Base-by-base conservation (phyloP, 2,329 filamentous ascomycete species). In the Fusarium stilboides region DNA sequence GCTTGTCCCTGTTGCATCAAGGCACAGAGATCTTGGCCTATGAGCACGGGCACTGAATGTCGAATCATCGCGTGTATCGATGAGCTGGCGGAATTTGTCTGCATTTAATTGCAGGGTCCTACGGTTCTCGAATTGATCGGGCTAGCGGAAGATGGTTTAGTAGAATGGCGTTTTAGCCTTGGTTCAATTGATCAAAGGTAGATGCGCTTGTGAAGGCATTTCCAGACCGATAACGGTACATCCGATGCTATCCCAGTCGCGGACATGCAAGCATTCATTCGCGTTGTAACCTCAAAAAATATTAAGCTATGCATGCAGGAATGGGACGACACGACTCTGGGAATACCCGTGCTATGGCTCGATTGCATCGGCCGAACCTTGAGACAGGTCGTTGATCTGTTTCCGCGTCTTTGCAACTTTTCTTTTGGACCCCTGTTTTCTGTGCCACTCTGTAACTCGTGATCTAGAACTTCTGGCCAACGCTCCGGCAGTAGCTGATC, bases 271-370 rank as follows among this genome's bases (percentile, higher is more conserved):
- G 36, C 47, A 52, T 66, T 44, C 28, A 31, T 28, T 28, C 10
- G 24, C 62, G 67, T 60, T 59, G 24, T 57, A 70, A 24, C 39
- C 34, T 34, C 39, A 40, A 39, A 56, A 46, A 51, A 36, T 22
- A 64, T 68, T 43, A 17, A 70, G 46, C 52, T 57, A 68, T 62
- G 54, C 52, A 69, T 73, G 71, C 66, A 69, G 43, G 40, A 31
- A 68, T 73, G 71, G 60, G 62, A 74, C 69, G 71, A 73, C 63
- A 52, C 43, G 34, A 42, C 37, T 53, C 54, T 70, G 53, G 57
- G 43, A 68, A 43, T 64, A 54, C 62, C 67, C 57, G 54, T 68
- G 26, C 34, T 6, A 70, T 70, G 57, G 62, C 49, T 59, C 67
- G 57, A 69, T 68, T 50, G 40, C 53, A 68, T 57, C 46, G 44